Evolutionary conservation across 2,329 filamentous ascomycete genomes (phyloP).

Genomic region (Madurella fahalii): DNA sequence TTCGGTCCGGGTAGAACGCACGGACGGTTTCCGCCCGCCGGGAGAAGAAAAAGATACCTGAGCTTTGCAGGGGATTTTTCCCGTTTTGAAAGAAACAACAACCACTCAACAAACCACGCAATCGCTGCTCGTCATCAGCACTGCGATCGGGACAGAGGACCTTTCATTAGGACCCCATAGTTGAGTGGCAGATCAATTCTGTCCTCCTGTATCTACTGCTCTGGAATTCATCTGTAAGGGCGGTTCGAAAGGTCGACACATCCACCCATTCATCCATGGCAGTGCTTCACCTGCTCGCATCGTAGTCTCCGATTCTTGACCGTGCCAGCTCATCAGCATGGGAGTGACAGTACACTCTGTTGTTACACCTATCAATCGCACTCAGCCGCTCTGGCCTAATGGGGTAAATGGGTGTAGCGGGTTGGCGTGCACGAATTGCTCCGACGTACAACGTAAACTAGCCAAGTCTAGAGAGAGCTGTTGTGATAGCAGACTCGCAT

Average conservation of each 20-base stretch:
- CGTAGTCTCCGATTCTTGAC: no score
- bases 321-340: no score
- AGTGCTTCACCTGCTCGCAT: no score
- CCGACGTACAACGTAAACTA: no score
- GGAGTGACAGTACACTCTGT: no score
- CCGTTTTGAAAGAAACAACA: slow-evolving; percentile 29
- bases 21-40: slow-evolving; percentile 3
- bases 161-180: slow-evolving; percentile 54
- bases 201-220: slow-evolving; percentile 82
- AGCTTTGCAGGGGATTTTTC: slow-evolving; percentile 25
- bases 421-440: no score
- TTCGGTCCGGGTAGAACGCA: slow-evolving; percentile 19
- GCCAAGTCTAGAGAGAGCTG: no score
- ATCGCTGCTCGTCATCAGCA: slow-evolving; percentile 35
- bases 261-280: slow-evolving; percentile 40
- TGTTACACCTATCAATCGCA: no score
- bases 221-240: slow-evolving; percentile 75
- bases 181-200: slow-evolving; percentile 59
- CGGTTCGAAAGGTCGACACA: slow-evolving; percentile 82
- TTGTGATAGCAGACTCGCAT: no score
- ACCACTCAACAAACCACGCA: slow-evolving; percentile 37
- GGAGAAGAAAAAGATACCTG: slow-evolving; percentile 7
- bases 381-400: no score
- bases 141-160: slow-evolving; percentile 32
- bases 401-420: no score